Base-by-base conservation (phyloP, 768 basidiomycete genomes). In the Rubroboletus satanas region DNA sequence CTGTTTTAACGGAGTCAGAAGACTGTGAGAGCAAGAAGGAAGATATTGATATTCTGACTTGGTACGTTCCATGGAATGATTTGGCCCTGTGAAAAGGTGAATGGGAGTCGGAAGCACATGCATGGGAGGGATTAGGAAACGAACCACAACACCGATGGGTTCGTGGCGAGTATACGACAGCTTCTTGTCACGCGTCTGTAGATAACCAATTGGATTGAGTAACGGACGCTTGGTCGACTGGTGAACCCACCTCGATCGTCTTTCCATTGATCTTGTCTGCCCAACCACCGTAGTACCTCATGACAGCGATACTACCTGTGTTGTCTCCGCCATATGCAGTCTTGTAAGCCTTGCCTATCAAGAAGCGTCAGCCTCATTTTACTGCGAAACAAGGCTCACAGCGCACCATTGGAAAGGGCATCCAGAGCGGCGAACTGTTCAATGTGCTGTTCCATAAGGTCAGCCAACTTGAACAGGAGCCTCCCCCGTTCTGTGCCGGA, bases 251-350 rank as follows among this genome's bases (percentile, higher is more conserved):
- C 44, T 57, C 56, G 14, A 50, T 49, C 10, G 48, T 51, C 43
- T 50, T 44, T 35, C 56, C 56, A 11, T 31, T 57, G 21, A 57
- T 49, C 17, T 57, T 57, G 48, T 57, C 56, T 29, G 56, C 56
- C 56, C 56, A 57, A 26, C 56, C 56, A 37, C 48, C 56, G 26
- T 57, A 57, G 56, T 57, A 57, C 17, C 55, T 44, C 17, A 57
- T 4, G 8, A 50, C 26, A 36, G 38, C 33, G 26, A 56, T 36
- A 11, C 32, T 39, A 36, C 53, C 45, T 9, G 28, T 42, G 8
- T 39, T 56, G 26, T 56, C 55, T 17, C 18, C 9, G 11, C 17
- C 18, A 23, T 44, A 17, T 17, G 56, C 56, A 32, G 43, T 26
- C 5, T 29, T 50, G 48, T 49, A 57, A 18, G 56, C 47, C 21